phyloP scores from a whole-genome alignment of 2,329 filamentous ascomycete genomes.

The Sclerotinia subarctica region DNA sequence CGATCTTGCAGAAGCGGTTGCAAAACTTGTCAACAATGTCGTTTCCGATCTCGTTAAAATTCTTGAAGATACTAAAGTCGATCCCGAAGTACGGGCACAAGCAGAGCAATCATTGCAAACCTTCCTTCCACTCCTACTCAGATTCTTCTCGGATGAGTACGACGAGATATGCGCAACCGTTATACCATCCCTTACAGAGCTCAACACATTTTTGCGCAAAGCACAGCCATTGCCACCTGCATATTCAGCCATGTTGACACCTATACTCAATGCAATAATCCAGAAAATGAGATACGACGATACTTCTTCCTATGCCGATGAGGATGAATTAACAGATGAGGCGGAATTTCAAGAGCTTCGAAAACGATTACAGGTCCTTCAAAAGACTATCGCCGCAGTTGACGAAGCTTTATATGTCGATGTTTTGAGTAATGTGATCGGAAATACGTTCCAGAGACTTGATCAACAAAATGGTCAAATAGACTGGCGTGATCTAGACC shows the following conservation, averaged over 20 bases:
- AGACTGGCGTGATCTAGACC: slow-evolving; percentile 92
- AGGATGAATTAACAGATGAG: slow-evolving; percentile 93
- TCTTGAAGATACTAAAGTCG: slow-evolving; percentile 64
- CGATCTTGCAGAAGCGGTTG: slow-evolving; percentile 90
- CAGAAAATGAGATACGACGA: slow-evolving; percentile 97
- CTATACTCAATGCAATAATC: slow-evolving; percentile 88
- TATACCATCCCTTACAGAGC: slow-evolving; percentile 87
- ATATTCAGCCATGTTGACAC: slow-evolving; percentile 78
- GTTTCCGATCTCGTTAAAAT: slow-evolving; percentile 84
- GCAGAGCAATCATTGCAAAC: slow-evolving; percentile 79
- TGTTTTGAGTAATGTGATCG: slow-evolving; percentile 83
- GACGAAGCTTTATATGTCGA: slow-evolving; percentile 88
- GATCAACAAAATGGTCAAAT: slow-evolving; percentile 70
- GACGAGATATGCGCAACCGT: slow-evolving; percentile 97
- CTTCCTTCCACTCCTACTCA: slow-evolving; percentile 82
- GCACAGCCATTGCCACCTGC: slow-evolving; percentile 67
- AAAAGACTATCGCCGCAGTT: slow-evolving; percentile 87
- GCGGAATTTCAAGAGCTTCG: slow-evolving; percentile 95
- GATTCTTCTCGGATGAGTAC: slow-evolving; percentile 96
- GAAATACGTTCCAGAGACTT: slow-evolving; percentile 77
- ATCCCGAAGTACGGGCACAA: slow-evolving; percentile 63
- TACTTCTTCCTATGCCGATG: slow-evolving; percentile 86
- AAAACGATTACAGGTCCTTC: slow-evolving; percentile 82
- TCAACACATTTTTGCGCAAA: slow-evolving; percentile 87
- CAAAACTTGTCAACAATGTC: slow-evolving; percentile 90